A percentile compares a stretch with the other conserved stretches of the same genome.
phyloP scores from a whole-genome alignment of 1,284 basidiomycete genomes.

The Stereum hirsutum region DNA sequence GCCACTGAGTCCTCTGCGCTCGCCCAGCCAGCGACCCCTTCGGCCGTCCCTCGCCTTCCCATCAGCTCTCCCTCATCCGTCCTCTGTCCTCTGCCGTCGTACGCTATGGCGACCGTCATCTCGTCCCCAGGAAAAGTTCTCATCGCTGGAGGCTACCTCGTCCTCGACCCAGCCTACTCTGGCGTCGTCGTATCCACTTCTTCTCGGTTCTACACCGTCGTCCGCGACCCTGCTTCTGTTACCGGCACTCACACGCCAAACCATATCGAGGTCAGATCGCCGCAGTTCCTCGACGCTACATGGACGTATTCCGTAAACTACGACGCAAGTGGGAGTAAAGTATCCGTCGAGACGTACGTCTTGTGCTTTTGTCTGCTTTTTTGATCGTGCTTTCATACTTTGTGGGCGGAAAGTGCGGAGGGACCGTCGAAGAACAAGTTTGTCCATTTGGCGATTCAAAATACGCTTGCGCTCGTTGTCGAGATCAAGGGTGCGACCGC shows the following conservation, averaged over 20 bases:
- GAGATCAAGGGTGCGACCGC: slow-evolving; percentile 41
- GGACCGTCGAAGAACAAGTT: slow-evolving; percentile 78
- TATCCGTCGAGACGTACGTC: too few species aligned
- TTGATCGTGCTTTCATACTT: neutral
- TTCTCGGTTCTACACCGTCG: slow-evolving; percentile 84
- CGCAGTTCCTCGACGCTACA: slow-evolving; percentile 77
- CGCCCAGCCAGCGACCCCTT: too few species aligned
- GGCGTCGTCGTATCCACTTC: slow-evolving; percentile 88
- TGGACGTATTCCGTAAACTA: slow-evolving; percentile 77
- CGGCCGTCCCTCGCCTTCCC: too few species aligned
- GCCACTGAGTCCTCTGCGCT: too few species aligned
- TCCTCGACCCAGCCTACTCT: slow-evolving; percentile 77
- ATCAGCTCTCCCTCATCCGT: too few species aligned
- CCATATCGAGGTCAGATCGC: slow-evolving; percentile 72
- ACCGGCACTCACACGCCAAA: slow-evolving; percentile 15
- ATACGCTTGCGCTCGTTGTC: slow-evolving; percentile 60
- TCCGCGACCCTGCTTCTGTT: slow-evolving; percentile 27
- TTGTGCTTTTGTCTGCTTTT: too few species aligned
- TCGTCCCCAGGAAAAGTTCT: slow-evolving; percentile 96
- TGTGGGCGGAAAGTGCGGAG: neutral
- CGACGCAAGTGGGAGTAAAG: too few species aligned
- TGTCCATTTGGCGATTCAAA: slow-evolving; percentile 79
- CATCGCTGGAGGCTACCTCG: slow-evolving; percentile 89
- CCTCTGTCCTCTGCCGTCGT: too few species aligned
- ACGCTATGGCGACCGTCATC: slow-evolving; percentile 62